Evolutionary conservation across 164 flowering plant species (phyloP).

Genomic region (Magnolia kwangsiensis): DNA sequence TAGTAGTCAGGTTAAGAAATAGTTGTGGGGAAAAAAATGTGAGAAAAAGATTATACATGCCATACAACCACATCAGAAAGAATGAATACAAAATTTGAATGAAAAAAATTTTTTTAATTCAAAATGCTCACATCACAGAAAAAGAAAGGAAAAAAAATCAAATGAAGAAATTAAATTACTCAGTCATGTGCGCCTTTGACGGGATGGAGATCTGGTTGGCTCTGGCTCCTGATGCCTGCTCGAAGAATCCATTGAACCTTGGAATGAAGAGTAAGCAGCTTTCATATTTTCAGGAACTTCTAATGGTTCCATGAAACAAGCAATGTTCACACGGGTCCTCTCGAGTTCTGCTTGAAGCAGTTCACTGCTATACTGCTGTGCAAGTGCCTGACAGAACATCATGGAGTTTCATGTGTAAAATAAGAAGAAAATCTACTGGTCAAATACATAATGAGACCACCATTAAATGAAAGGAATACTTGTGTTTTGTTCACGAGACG

Average conservation of each 20-base stretch:
- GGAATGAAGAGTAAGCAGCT: slow-evolving; percentile 57
- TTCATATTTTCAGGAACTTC: slow-evolving; percentile 74
- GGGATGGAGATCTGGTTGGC: slow-evolving; percentile 54
- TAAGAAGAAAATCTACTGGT: neutral
- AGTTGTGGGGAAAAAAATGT: neutral
- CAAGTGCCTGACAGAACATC: slow-evolving; percentile 60
- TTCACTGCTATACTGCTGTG: slow-evolving; percentile 83
- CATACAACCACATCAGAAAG: neutral
- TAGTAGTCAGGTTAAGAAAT: no score
- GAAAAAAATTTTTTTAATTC: no score
- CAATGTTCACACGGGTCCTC: slow-evolving; percentile 84
- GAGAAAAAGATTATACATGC: neutral
- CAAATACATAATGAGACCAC: neutral
- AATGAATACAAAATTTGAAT: no score
- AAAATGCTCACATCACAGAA: neutral
- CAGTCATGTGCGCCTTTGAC: slow-evolving; percentile 59
- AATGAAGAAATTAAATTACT: neutral
- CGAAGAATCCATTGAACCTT: slow-evolving; percentile 62
- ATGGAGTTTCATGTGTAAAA: neutral
- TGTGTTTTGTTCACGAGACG: no score
- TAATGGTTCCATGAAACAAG: slow-evolving; percentile 80
- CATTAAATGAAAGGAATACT: neutral
- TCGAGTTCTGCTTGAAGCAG: slow-evolving; percentile 84
- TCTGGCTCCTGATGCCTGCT: slow-evolving; percentile 42
- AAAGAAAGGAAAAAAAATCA: neutral